Evolutionary conservation across 768 basidiomycete species (phyloP), one percentile per base, ranked within the genome.

Genomic region (Coprinellus micaceus): DNA sequence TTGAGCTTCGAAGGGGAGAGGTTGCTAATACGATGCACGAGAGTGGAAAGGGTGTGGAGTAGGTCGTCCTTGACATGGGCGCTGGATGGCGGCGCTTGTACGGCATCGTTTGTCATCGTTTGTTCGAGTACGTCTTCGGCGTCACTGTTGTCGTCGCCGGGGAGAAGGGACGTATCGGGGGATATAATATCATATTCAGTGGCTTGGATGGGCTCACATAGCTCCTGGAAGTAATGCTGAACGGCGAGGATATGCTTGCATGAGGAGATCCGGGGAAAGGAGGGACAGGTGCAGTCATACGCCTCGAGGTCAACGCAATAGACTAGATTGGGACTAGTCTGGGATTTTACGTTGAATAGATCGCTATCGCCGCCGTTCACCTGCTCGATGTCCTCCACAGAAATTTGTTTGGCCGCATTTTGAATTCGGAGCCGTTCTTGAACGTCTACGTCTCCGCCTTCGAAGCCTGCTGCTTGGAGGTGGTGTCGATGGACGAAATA

Each of bases 381-480:
- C 22, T 54, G 4, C n/a, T 56, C 28, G 48, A 57, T 58, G 30
- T 47, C 45, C 4, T 59, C 33, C 3, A 29, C 24, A 26, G 52
- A n/a, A n/a, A 60, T 61, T 2, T 26, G 30, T 19, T 44, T 19
- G 1, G 50, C 56, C 3, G 11, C 13, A 22, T 52, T 22, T 4
- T 41, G 21, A 28, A 61, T 58, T 0, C 58, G 56, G 2, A 29
- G 17, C 0, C 55, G 54, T 29, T 55, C 49, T 26, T 60, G 49
- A 10, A 57, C 25, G 52, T 63, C 58, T 7, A 66, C 41, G 43
- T 68, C 56, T 3, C 39, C 47, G 2, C 67, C 67, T 21, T 65
- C 58, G 45, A 69, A 67, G 3, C 65, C 65, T 3, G 56, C 13
- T n/a, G 50, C 45, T 45, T 67, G 67, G 2, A 58, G 46, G 6